Base-by-base conservation (phyloP, 2,329 filamentous ascomycete genomes). In the Sarocladiaceae sp. region DNA sequence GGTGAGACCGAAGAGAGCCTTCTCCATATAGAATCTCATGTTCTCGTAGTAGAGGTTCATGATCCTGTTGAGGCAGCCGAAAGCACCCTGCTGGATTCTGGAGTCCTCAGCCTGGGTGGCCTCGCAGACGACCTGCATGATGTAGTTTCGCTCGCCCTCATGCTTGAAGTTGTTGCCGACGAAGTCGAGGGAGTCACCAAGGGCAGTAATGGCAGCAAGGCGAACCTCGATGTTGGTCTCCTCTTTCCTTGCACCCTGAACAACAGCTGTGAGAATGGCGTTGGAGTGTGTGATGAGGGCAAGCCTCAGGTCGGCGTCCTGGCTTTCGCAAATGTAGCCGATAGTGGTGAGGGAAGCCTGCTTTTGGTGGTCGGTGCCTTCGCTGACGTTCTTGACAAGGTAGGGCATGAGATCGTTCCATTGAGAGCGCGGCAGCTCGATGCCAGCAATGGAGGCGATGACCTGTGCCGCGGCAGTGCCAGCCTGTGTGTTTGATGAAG, bases 11-110 rank as follows among this genome's bases (percentile, higher is more conserved):
- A 98, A 98, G 33, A 98, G 78, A 27, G 93, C 93, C 80, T 97
- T 97, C 76, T 98, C 93, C 93, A 98, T 98, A 73, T 98, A 98
- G 70, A 96, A 98, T 58, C 90, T 85, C 93, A 98, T 98, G 72
- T 96, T 94, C 59, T 98, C 93, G 66, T 98, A 98, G 76, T 98
- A 98, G 51, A 96, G 79, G 49, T 79, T 87, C 93, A 98, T 98
- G 66, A 98, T 97, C 59, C 93, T 83, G 78, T 98, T 98, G 55
- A 98, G 72, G 65, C 93, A 97, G 57, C 93, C 93, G 63, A 96
- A 98, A 33, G 93, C 88, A 49, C 89, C 90, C 63, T 95, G 88
- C 68, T 97, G 90, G 65, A 98, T 94, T 61, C 89, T 81, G 47
- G 78, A 80, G 65, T 98, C 93, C 1, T 85, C 76, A 55, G 91